Evolutionary conservation across 306 rosid species (phyloP).

Genomic region (Castanea crenata): DNA sequence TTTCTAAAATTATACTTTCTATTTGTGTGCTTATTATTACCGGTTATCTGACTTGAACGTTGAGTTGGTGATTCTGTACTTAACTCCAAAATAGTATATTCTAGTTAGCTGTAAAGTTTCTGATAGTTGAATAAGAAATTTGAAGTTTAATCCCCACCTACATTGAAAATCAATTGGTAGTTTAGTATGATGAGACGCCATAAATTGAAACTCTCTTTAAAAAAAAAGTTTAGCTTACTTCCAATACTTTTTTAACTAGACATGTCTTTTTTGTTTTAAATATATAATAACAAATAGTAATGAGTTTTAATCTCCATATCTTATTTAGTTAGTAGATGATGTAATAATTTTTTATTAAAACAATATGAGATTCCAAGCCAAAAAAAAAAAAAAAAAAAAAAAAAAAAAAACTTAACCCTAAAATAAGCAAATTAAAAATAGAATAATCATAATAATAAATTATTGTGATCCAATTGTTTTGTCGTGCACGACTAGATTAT

Average conservation of each 20-base stretch:
- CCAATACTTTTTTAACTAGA: rapidly evolving
- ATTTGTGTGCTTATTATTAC: neutral
- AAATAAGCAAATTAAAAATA: neutral
- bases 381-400: too few relatives aligned
- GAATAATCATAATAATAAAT: too few relatives aligned
- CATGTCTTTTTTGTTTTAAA: too few relatives aligned
- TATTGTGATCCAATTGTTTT: neutral
- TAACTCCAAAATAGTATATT: too few relatives aligned
- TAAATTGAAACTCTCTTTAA: too few relatives aligned
- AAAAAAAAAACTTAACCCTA: neutral
- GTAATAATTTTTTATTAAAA: rapidly evolving
- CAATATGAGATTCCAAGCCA: too few relatives aligned
- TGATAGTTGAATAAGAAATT: too few relatives aligned
- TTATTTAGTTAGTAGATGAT: too few relatives aligned
- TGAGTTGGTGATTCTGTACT: too few relatives aligned
- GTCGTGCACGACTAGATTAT: slow-evolving; percentile 21
- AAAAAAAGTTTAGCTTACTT: rapidly evolving
- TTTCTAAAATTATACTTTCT: neutral
- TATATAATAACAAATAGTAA: too few relatives aligned
- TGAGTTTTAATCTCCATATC: too few relatives aligned
- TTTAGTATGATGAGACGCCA: too few relatives aligned
- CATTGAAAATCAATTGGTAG: rapidly evolving
- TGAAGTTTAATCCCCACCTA: rapidly evolving
- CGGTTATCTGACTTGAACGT: neutral
- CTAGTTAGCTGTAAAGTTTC: rapidly evolving